Evolutionary conservation across 345 rosid species (phyloP).

Genomic region (Theobroma cacao): DNA sequence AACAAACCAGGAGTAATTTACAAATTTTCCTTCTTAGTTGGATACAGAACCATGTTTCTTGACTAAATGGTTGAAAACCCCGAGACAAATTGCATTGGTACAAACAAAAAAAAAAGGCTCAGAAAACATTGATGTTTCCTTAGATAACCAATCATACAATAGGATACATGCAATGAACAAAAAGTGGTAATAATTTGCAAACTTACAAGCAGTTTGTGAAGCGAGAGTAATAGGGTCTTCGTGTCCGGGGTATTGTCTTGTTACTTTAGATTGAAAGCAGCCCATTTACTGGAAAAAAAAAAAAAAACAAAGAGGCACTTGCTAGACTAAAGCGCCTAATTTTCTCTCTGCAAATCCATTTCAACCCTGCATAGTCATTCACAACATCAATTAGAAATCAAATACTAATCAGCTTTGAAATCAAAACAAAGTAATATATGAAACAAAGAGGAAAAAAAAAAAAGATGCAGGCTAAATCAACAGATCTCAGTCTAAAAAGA

Average conservation of each 20-base stretch:
- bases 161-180: neutral
- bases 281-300: constrained; percentile 65
- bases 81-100: neutral
- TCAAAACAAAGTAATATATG: neutral
- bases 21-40: neutral
- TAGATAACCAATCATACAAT: neutral
- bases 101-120: neutral
- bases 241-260: constrained; percentile 71
- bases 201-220: constrained; percentile 93
- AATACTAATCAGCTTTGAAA: neutral
- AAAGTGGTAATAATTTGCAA: neutral
- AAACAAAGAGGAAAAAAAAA: neutral
- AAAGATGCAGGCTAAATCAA: neutral
- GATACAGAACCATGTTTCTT: neutral
- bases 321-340: constrained; percentile 22
- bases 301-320: constrained; percentile 4
- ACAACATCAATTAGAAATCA: constrained; percentile 1
- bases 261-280: constrained; percentile 79
- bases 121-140: neutral
- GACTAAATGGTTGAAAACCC: neutral
- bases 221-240: constrained; percentile 87
- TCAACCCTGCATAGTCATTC: constrained; percentile 16
- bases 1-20: neutral
- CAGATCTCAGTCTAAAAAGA: neutral
- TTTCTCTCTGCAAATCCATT: constrained; percentile 23